Evolutionary conservation across 2,329 filamentous ascomycete genomes (phyloP), one percentile per base, ranked within the genome.

Genomic region (Diplodia scrobiculata): DNA sequence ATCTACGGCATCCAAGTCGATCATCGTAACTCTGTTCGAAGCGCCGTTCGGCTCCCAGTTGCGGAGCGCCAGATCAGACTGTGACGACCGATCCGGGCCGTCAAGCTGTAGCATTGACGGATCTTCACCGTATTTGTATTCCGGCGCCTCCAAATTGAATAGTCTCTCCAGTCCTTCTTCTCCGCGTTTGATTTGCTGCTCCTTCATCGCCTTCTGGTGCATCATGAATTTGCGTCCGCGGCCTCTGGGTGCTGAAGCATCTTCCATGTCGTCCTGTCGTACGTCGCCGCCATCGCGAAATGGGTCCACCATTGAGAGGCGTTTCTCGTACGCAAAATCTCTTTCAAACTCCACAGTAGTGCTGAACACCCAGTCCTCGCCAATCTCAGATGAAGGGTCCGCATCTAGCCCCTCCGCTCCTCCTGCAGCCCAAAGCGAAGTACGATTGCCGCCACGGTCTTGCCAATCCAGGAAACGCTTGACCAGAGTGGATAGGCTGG

Each of bases 381-480:
- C 79, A 0, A 79, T 73, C 29, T 79, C 77, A 13, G 72, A 70
- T 41, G 78, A 72, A 21, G 72, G 72, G 7, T 71, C 80, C 32
- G 82, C 75, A 67, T 84, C 81, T 36, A 86, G 85, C 13, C 82
- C 83, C 17, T 81, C 82, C 17, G 86, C 86, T 68, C 86, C 86
- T 27, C 53, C 53, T 1, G 83, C 82, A 68, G 86, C 83, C 74
- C 87, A 88, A 0, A 89, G 76, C 5, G 87, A 89, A 68, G 85
- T 86, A 53, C 91, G 84, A 70, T 86, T 86, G 32, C 90, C 90
- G 27, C 91, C 91, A 70, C 86, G 84, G 7, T 87, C 84, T 75
- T 93, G 90, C 91, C 91, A 94, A 21, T 88, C 73, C 73, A 87
- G 89, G 78, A 90, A 94, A 13, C 86, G 87, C 69, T 87, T 85